Evolutionary conservation across 345 rosid genomes (phyloP).

Genomic region (Hypericum perforatum): DNA sequence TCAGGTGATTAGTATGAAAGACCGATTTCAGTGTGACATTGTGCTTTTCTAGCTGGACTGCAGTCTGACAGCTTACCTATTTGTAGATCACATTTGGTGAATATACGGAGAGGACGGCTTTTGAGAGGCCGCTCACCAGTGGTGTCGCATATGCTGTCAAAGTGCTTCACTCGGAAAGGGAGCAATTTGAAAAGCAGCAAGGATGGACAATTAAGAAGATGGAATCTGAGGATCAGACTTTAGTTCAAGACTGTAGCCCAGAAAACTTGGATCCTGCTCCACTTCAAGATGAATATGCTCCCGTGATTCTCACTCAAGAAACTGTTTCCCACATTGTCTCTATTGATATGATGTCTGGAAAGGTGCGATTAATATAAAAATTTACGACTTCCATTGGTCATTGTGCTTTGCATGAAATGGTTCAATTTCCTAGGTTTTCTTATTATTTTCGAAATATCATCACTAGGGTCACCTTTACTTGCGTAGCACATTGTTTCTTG

Average conservation of each 20-base stretch:
- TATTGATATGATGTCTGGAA: conserved; percentile 97
- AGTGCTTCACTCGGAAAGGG: conserved; percentile 75
- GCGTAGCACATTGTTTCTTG: conserved; percentile 6
- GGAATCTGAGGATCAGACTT: conserved; percentile 80
- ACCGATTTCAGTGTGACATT: conserved; percentile 2
- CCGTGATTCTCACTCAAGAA: conserved; percentile 88
- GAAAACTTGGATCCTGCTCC: conserved; percentile 88
- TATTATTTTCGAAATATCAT: no score
- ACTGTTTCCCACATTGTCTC: conserved; percentile 93
- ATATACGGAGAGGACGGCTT: conserved; percentile 87
- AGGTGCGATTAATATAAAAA: conserved; percentile 28
- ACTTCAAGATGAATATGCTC: conserved; percentile 89
- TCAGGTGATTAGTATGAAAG: conserved; percentile 48
- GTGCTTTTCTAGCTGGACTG: neutral
- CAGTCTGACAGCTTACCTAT: no score
- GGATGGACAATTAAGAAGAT: conserved; percentile 84
- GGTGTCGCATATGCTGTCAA: conserved; percentile 97
- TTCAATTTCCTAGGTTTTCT: no score
- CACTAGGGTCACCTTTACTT: conserved; percentile 1
- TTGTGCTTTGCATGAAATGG: no score
- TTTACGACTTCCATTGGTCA: conserved; percentile 4
- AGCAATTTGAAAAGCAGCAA: conserved; percentile 67
- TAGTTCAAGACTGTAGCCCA: conserved; percentile 70
- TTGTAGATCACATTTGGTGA: conserved; percentile 77
- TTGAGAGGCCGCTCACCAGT: conserved; percentile 97